Evolutionary conservation across 257 asterid species (phyloP), one percentile per base, ranked within the genome.

Genomic region (Avicennia marina): DNA sequence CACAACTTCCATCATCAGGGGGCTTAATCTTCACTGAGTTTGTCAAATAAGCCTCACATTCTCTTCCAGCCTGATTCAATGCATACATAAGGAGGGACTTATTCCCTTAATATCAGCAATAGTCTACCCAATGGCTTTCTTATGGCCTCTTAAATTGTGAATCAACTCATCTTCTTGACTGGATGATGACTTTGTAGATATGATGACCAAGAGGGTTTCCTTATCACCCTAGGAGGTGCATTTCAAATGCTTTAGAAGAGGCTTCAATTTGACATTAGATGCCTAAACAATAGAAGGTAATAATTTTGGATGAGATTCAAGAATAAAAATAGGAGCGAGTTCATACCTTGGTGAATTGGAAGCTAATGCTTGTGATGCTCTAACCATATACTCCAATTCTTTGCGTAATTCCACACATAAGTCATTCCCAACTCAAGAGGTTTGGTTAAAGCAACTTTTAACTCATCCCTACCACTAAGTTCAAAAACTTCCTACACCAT

Each of bases 71-170:
- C 21, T 4, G 13, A 60, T 60, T 9, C 20, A n/a, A 11, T 60
- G 58, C 5, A 11, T 46, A 15, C 48, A 60, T 0, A 60, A 2
- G 1, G 36, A 4, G 0, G 34, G 66, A 5, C 25, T 34, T 27
- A 47, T 60, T 6, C 57, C 34, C 6, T 47, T 32, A 2, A 60
- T 31, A 4, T 60, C 58, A 0, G 0, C 36, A 9, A 63, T 16
- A 3, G 53, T 46, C 62, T 53, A 63, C 1, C 62, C 53, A 6
- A 52, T 50, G 0, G 68, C 54, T 27, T 39, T 8, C 11, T 42
- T 51, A 18, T 63, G 31, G 2, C 39, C 59, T 31, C 15, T n/a
- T 4, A 52, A 20, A 0, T 39, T 17, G 7, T 3, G 4, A 2
- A 63, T 1, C 17, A 51, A 29, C 19, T 39, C 25, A 2, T 40